Percentiles rank a stretch among this genome's conserved stretches.
phyloP scores from a whole-genome alignment of 2,329 filamentous ascomycete species.

The Gliomastix tumulicola region DNA sequence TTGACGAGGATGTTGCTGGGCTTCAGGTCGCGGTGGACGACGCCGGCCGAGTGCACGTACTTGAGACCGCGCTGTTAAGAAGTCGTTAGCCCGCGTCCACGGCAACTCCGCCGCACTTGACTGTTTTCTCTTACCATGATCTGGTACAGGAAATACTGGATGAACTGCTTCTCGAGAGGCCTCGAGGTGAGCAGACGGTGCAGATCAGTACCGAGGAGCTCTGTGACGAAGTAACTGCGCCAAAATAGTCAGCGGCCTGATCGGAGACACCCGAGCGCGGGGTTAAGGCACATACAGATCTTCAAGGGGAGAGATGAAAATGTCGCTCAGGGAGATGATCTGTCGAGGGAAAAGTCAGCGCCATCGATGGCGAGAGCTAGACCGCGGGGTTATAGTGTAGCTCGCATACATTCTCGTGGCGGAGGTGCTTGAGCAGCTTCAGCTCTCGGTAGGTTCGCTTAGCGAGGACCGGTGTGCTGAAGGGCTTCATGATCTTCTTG shows the following conservation, averaged over 20 bases:
- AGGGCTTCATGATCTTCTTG: conserved; percentile 99
- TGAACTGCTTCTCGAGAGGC: conserved; percentile 98
- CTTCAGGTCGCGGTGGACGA: conserved; percentile 96
- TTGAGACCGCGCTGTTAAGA: conserved; percentile 76
- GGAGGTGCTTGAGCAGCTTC: conserved; percentile 93
- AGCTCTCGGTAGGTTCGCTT: conserved; percentile 97
- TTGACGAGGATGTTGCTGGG: conserved; percentile 99
- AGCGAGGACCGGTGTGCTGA: conserved; percentile 96
- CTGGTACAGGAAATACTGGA: conserved; percentile 99
- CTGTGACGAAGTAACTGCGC: conserved; percentile 92
- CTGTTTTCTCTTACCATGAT: conserved; percentile 94
- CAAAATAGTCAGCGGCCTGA: conserved; percentile 2
- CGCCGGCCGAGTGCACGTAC: conserved; percentile 97
- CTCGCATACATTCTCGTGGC: conserved; percentile 85
- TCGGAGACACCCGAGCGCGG: neutral
- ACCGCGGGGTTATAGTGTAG: neutral
- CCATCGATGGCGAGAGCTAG: neutral
- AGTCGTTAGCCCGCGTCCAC: too few relatives aligned
- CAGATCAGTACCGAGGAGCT: conserved; percentile 92
- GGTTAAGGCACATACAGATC: conserved; percentile 67
- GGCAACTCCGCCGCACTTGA: too few relatives aligned
- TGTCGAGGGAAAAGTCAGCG: too few relatives aligned
- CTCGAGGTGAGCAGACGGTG: conserved; percentile 92
- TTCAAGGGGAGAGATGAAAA: conserved; percentile 98
- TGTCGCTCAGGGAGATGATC: conserved; percentile 98